These are phyloP conservation scores for Kwoniella heveanensis DNA, from an alignment of 768 basidiomycete genomes.

Conservation along the genomic window DNA sequence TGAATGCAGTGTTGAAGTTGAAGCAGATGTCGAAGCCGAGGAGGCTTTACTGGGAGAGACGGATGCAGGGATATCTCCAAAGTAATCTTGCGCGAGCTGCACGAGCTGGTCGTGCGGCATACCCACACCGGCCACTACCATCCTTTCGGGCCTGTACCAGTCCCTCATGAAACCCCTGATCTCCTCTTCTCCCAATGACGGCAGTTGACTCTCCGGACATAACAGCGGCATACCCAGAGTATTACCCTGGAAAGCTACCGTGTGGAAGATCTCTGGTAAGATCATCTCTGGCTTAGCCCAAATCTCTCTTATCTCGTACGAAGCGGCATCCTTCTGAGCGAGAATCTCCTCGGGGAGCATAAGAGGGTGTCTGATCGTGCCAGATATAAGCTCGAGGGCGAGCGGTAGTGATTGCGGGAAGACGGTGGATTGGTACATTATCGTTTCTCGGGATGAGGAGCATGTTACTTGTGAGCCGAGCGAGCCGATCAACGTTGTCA, in stretches of 20 bases:
- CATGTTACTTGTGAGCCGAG: conserved; percentile 91
- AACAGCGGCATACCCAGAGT: conserved; percentile 88
- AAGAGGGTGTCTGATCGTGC: conserved; percentile 79
- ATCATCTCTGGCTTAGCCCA: conserved; percentile 87
- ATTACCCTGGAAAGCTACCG: conserved; percentile 73
- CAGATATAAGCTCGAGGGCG: conserved; percentile 84
- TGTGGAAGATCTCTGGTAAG: conserved; percentile 84
- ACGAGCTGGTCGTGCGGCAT: conserved; percentile 88
- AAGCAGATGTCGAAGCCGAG: conserved; percentile 11
- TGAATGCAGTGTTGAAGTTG: conserved; percentile 11
- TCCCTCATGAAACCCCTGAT: conserved; percentile 69
- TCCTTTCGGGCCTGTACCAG: conserved; percentile 91
- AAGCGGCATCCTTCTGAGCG: conserved; percentile 79
- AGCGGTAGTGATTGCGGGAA: conserved; percentile 79
- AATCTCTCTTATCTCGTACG: conserved; percentile 88
- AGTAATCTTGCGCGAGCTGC: conserved; percentile 78
- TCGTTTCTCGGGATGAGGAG: conserved; percentile 85
- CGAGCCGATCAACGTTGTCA: conserved; percentile 76
- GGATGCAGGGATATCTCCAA: conserved; percentile 66
- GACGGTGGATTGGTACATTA: conserved; percentile 97
- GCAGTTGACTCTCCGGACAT: conserved; percentile 81
- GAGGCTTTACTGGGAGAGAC: background rate
- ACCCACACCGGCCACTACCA: conserved; percentile 93
- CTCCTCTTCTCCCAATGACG: conserved; percentile 65
- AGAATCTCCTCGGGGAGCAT: conserved; percentile 77